Conservation (phyloP, 2,329 filamentous ascomycete genomes). For the Botrytis byssoidea region DNA sequence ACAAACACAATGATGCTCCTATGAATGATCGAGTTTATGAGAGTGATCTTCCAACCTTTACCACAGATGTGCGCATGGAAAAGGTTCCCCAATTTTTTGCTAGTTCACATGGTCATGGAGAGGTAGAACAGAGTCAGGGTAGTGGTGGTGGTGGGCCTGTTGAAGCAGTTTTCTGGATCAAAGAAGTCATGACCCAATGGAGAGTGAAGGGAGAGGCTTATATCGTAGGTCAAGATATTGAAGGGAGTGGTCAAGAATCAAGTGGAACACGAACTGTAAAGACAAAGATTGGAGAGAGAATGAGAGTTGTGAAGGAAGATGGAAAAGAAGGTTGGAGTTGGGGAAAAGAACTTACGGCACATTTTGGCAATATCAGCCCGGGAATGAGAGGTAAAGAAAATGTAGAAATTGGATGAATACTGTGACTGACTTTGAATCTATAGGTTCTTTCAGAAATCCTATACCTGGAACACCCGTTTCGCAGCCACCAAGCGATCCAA, state of each 20-base stretch:
- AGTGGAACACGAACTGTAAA: constrained; percentile 58
- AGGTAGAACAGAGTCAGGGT: constrained; percentile 46
- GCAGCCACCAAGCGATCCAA: constrained; percentile 47
- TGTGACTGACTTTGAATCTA: neutral
- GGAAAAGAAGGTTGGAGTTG: constrained; percentile 59
- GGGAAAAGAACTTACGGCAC: constrained; percentile 73
- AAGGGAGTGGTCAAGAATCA: constrained; percentile 48
- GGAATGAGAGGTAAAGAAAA: constrained; percentile 64
- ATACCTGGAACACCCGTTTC: constrained; percentile 62
- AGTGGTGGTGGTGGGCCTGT: constrained; percentile 66
- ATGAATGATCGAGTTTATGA: constrained; percentile 70
- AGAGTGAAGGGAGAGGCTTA: constrained; percentile 74
- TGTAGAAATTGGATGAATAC: neutral
- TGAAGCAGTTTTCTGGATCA: constrained; percentile 84
- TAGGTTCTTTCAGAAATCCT: constrained; percentile 55
- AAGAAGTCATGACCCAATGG: constrained; percentile 75
- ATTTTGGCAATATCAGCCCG: constrained; percentile 87
- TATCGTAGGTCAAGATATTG: constrained; percentile 69
- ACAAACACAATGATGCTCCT: constrained; percentile 70
- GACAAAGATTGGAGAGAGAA: constrained; percentile 58
- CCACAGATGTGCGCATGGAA: constrained; percentile 84
- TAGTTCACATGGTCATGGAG: constrained; percentile 47
- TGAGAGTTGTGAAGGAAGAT: constrained; percentile 52
- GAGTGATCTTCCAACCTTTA: constrained; percentile 78
- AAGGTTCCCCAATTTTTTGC: constrained; percentile 73